Evolutionary conservation across 2,329 filamentous ascomycete genomes (phyloP).

Genomic region (Ceratocystis destructans): DNA sequence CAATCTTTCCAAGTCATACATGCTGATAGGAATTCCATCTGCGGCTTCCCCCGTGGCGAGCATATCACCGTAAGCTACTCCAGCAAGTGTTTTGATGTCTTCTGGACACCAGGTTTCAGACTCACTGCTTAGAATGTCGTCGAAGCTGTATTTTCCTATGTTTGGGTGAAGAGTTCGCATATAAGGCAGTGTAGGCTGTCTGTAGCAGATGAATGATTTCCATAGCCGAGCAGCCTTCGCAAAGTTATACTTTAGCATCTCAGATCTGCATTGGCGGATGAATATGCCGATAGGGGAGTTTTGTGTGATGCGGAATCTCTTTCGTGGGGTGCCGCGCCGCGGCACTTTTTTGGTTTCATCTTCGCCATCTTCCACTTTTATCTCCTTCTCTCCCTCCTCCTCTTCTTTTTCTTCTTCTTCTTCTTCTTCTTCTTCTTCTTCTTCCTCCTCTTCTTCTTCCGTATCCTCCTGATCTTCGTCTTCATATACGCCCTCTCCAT

Average conservation of each 20-base stretch:
- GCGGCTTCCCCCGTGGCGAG: constrained; percentile 30
- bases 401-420: constrained; percentile 21
- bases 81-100: constrained; percentile 33
- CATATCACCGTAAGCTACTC: constrained; percentile 40
- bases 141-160: constrained; percentile 43
- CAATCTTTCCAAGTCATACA: constrained; percentile 65
- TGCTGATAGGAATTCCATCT: constrained; percentile 44
- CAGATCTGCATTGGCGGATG: constrained; percentile 59
- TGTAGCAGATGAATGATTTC: constrained; percentile 68
- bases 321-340: constrained; percentile 22
- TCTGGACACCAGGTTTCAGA: constrained; percentile 35
- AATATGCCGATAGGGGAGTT: constrained; percentile 73
- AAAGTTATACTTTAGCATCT: constrained; percentile 70
- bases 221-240: constrained; percentile 66
- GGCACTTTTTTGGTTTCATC: no score
- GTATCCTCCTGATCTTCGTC: constrained; percentile 25
- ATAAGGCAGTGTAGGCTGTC: constrained; percentile 56
- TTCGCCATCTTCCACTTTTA: no score
- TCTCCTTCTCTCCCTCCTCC: no score
- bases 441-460: no score
- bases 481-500: background rate
- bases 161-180: constrained; percentile 50
- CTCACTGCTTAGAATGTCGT: constrained; percentile 41
- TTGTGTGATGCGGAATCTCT: constrained; percentile 49
- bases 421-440: constrained; percentile 21